phyloP scores from a whole-genome alignment of 108 stramenopile species.

The Fragilaria radians region DNA sequence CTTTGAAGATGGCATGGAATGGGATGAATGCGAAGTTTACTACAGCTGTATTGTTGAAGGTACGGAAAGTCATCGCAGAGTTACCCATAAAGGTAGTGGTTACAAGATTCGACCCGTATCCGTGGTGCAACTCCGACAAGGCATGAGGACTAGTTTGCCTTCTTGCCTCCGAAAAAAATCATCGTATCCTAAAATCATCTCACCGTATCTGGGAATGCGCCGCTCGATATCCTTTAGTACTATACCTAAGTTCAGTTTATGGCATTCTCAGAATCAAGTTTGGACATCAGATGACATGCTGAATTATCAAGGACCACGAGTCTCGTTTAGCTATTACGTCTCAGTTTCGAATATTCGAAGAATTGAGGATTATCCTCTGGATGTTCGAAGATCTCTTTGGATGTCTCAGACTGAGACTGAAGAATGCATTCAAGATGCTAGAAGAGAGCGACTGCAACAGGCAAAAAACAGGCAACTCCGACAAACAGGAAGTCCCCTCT shows the following conservation, averaged over 20 bases:
- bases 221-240: conserved; percentile 1
- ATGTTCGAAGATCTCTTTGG: conserved; percentile 2
- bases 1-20: conserved; percentile 25
- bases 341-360: neutral
- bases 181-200: neutral
- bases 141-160: neutral
- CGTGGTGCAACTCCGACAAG: neutral
- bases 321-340: neutral
- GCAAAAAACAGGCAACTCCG: neutral
- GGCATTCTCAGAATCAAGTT: neutral
- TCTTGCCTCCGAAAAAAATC: conserved; percentile 3
- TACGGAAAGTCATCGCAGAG: neutral
- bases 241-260: neutral
- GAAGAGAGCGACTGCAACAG: neutral
- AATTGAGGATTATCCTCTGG: neutral
- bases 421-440: neutral
- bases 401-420: neutral
- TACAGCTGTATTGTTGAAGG: conserved; percentile 2
- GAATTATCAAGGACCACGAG: neutral
- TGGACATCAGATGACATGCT: neutral
- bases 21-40: conserved; percentile 14
- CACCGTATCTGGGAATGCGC: neutral
- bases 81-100: neutral
- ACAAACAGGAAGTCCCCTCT: too few species aligned
- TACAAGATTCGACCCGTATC: neutral